Base-by-base conservation (phyloP, 805 yeast genomes). In the Metschnikowia kofuensis region DNA sequence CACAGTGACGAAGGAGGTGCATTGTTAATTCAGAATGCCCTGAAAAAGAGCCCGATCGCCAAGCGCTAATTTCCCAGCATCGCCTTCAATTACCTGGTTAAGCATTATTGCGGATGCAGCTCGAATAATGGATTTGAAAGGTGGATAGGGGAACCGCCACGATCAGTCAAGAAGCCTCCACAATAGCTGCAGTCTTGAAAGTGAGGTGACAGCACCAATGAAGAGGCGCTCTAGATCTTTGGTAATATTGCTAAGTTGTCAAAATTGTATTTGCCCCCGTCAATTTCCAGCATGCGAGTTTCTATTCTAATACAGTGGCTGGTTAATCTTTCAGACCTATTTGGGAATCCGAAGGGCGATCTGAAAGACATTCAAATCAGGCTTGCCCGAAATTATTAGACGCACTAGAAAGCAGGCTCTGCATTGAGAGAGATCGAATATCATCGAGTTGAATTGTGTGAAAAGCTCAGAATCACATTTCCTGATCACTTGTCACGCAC, bases 11-110 rank as follows among this genome's bases (percentile, higher is more conserved):
- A 9, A 9, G 12, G 32, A 30, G 32, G 13, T 30, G 32, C 32
- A 30, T 30, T 30, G 32, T 30, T 10, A 30, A 2, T 30, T 9
- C 5, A 30, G 13, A 30, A 30, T 30, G 32, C 32, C 32, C 32
- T 10, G 32, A 5, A 30, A 12, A 30, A 30, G 32, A 10, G 32
- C 32, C 32, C 32, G 5, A 31, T 35, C 35, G 39, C 28, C 38
- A 14, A 32, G 39, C 39, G 35, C 27, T 27, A 35, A 35, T 42
- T 35, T 42, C 35, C 45, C 45, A 39, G 34, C 4, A 28, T 35
- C 35, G 44, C 44, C 32, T 31, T 6, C 12, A 16, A 21, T 32
- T 34, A 28, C 38, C 44, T 32, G 44, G 31, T 15, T 30, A 30
- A 30, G 32, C 32, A 30, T 12, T 12, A 30, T 30, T 30, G 32